Base-by-base conservation (phyloP, 495 filamentous ascomycete species). In the Peziza echinospora region DNA sequence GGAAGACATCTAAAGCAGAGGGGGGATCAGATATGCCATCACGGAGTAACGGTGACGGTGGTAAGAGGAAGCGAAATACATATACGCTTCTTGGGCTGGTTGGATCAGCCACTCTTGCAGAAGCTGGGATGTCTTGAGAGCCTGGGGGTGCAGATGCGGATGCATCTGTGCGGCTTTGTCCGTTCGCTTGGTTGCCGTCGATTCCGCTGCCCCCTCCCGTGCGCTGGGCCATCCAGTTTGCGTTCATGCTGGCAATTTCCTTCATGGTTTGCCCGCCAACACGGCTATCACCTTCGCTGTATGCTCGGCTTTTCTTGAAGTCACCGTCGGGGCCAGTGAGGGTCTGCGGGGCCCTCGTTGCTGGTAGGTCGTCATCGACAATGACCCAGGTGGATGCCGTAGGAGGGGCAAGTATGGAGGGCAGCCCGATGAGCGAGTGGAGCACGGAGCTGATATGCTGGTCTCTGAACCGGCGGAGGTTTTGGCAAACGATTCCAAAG, bases 391-490 rank as follows among this genome's bases (percentile, higher is more conserved):
- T 42, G 7, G 13, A 50, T 21, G 47, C 37, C 7, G 43, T 48
- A 13, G 55, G 48, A 10, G 56, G 56, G 7, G 56, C 43, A 13
- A 58, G 44, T 44, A 58, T 60, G 17, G 47, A 55, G 7, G 56
- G 56, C 3, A 59, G 51, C 11, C 56, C 56, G 41, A 58, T 59
- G 19, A 59, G 46, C 21, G 52, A 50, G 25, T 58, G 56, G 19
- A 59, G 51, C 16, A 55, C 46, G 10, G 55, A 49, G 9, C 51
- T 43, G 44, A 59, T 49, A 21, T 55, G 55, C 8, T 46, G 43
- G 26, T 59, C 49, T 22, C 51, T 59, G 28, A 58, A 59, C 52
- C 56, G 55, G 24, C 55, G 52, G 24, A 59, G 48, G 40, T 21
- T 48, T 19, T 58, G 7, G 44, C 58, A 55, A 40, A 59, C 26